Evolutionary conservation across 208 protist species (phyloP), one percentile per base, ranked within the genome.

Genomic region (Crithidia sp.): DNA sequence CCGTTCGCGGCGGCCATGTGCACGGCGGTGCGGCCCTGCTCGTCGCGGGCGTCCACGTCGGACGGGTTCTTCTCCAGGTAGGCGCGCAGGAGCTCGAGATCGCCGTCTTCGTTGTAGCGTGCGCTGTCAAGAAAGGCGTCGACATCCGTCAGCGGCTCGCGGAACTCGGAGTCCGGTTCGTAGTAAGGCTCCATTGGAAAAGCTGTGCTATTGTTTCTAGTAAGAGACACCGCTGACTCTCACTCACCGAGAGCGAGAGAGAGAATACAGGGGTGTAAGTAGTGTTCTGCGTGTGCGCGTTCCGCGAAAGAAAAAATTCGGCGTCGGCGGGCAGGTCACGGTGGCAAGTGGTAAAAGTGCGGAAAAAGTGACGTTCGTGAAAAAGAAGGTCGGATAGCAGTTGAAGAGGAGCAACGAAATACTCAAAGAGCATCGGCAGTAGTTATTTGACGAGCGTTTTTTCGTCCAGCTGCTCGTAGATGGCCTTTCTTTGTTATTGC

Each of bases 1-100:
- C 90, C 91, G 71, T 95, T 95, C 40, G 91, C 91, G 9, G 93
- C 89, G 0, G 93, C 93, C 83, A 94, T 89, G 82, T 95, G 91
- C 19, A 95, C 76, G 10, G 89, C 91, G 3, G 93, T 96, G 43
- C 89, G 88, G 19, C 91, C 87, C 68, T 95, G 88, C 13, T 84
- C 71, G 61, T 96, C 92, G 16, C 65, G 71, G 7, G 85, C 83
- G 55, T 90, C 79, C 5, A 96, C 71, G 67, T 93, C 77, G 13
- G 41, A 37, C 2, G 90, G 88, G 67, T 87, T 67, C 17, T 66
- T 50, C 47, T 81, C 60, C 9, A 96, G 71, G 74, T 90, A 88
- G n/a, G 69, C 55, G 45, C 63, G 54, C 4, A 96, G 79, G 41
- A 70, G 57, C 39, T 76, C 67, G 28, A 81, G 74, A 60, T 96